These are phyloP conservation scores for Kodamaea derodonti DNA, from an alignment of 1,139 yeast genomes.

Conservation along the genomic window DNA sequence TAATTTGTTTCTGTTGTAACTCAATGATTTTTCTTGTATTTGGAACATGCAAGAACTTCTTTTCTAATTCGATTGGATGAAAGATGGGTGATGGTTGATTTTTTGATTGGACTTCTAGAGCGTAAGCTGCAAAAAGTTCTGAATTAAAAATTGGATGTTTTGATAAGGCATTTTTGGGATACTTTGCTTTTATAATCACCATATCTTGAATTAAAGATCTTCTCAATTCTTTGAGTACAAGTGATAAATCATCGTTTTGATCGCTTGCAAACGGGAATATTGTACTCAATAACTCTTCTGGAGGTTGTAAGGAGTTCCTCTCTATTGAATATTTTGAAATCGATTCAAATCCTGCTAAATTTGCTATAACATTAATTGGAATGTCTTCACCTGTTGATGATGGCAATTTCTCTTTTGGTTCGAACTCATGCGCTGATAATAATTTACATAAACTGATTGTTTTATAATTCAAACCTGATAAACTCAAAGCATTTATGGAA, in stretches of 20 bases:
- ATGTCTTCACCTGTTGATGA: conserved; percentile 13
- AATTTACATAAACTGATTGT: conserved; percentile 20
- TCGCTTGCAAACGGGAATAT: conserved; percentile 30
- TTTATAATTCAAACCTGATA: conserved; percentile 20
- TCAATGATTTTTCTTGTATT: not conserved
- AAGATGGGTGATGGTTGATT: conserved; percentile 5
- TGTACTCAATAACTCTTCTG: conserved; percentile 20
- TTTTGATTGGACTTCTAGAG: conserved; percentile 12
- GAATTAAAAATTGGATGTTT: conserved; percentile 27
- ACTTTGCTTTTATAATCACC: conserved; percentile 23
- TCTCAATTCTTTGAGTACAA: conserved; percentile 21
- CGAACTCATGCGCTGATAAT: conserved; percentile 15
- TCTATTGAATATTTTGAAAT: conserved; percentile 17
- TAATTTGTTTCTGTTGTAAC: conserved; percentile 6
- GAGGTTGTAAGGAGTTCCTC: conserved; percentile 26
- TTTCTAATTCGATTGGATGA: not conserved
- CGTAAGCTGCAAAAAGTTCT: conserved; percentile 18
- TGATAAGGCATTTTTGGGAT: conserved; percentile 26
- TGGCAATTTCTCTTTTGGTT: conserved; percentile 6
- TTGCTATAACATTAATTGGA: conserved; percentile 15
- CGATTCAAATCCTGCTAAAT: conserved; percentile 24
- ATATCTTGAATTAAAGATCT: conserved; percentile 31
- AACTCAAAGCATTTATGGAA: conserved; percentile 19
- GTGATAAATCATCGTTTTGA: conserved; percentile 12
- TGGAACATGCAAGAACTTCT: not conserved